Percentiles rank a stretch among this genome's conserved stretches.
Evolutionary conservation across 306 rosid genomes (phyloP).

Genomic region (Cucurbita moschata): DNA sequence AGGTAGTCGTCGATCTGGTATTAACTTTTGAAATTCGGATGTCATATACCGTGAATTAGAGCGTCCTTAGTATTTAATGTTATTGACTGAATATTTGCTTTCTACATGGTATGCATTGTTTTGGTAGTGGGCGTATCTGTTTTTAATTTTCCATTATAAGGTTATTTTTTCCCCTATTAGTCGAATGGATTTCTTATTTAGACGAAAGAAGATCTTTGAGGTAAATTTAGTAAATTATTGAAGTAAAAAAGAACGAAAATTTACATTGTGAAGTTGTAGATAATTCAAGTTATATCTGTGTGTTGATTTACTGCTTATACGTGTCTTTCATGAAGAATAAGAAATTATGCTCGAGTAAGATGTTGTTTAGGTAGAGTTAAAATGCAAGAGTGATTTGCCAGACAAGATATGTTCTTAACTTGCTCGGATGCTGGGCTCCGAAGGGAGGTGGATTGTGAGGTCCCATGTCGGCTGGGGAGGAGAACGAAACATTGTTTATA

Average conservation of each 20-base stretch:
- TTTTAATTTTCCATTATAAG: background rate
- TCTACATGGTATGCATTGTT: background rate
- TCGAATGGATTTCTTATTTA: background rate
- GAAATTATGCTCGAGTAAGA: background rate
- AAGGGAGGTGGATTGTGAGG: too few species aligned
- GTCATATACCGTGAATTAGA: background rate
- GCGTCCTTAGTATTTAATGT: background rate
- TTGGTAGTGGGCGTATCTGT: background rate
- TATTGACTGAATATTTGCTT: background rate
- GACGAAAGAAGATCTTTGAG: background rate
- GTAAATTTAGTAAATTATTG: background rate
- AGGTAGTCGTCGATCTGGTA: constrained; percentile 37
- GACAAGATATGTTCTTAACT: background rate
- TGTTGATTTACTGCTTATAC: background rate
- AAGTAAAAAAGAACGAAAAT: background rate
- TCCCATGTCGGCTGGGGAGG: too few species aligned
- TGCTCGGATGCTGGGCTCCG: too few species aligned
- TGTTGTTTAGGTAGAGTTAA: background rate
- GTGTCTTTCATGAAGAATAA: background rate
- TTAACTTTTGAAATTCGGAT: background rate
- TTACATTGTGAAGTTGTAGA: background rate
- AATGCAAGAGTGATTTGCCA: background rate
- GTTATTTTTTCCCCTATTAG: background rate
- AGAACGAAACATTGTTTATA: too few species aligned
- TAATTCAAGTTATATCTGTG: background rate